Conservation (phyloP, 176 grass and related monocot species). For the Oryza longistaminata region DNA sequence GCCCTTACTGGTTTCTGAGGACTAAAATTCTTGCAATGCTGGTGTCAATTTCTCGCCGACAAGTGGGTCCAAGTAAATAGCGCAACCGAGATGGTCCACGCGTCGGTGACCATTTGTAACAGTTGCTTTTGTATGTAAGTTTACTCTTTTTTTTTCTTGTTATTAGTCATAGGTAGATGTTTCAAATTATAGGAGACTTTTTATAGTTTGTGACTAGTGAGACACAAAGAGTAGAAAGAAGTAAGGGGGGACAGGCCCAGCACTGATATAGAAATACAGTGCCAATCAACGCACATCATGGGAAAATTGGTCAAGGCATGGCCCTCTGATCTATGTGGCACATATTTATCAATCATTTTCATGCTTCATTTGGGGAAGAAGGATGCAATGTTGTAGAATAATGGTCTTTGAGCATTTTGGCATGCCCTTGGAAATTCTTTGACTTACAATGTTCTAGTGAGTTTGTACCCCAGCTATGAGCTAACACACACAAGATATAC, state of each 20-base stretch:
- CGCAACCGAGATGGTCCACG: too few relatives aligned
- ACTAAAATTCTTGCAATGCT: neutral
- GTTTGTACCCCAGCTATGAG: neutral
- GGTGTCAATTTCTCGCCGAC: neutral
- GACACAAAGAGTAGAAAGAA: neutral
- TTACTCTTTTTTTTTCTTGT: neutral
- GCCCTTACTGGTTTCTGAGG: neutral
- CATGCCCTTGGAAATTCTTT: neutral
- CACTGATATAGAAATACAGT: slow-evolving; percentile 3
- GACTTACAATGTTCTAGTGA: neutral
- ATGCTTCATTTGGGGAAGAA: neutral
- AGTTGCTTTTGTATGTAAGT: neutral
- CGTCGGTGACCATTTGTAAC: neutral
- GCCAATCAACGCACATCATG: slow-evolving; percentile 34
- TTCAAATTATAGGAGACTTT: neutral
- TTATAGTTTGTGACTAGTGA: neutral
- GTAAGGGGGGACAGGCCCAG: slow-evolving; percentile 10
- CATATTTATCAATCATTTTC: slow-evolving; percentile 11
- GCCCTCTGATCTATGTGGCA: neutral
- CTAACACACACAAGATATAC: neutral
- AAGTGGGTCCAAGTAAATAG: neutral
- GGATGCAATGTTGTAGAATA: neutral
- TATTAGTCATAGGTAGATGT: neutral
- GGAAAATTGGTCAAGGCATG: slow-evolving; percentile 27
- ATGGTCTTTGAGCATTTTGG: neutral